Percentiles rank a stretch among this genome's conserved stretches.
Conservation (phyloP, 1,284 basidiomycete genomes). For the Anthracocystis walkeri region DNA sequence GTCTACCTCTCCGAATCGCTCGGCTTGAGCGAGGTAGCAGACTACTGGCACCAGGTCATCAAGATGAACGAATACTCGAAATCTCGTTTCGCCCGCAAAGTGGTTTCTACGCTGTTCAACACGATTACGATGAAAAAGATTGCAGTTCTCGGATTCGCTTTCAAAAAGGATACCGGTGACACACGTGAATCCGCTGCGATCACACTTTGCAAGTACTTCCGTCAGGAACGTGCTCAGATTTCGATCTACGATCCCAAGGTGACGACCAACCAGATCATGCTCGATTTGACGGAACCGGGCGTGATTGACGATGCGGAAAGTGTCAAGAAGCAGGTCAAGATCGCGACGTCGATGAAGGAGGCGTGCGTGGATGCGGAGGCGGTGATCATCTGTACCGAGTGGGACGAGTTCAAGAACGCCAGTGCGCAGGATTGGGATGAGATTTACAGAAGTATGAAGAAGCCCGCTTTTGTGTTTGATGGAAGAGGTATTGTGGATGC, state of each 20-base stretch:
- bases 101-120: conserved; percentile 85
- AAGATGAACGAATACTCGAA: conserved; percentile 69
- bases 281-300: conserved; percentile 73
- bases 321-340: conserved; percentile 87
- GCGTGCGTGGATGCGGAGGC: conserved; percentile 91
- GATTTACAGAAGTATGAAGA: conserved; percentile 89
- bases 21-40: conserved; percentile 95
- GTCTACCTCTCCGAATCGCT: conserved; percentile 91
- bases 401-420: conserved; percentile 83
- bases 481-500: conserved; percentile 87
- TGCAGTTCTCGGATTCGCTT: conserved; percentile 87
- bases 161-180: conserved; percentile 69
- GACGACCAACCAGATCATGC: conserved; percentile 72
- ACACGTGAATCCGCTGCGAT: conserved; percentile 94
- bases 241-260: conserved; percentile 92
- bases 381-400: conserved; percentile 78
- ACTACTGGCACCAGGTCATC: conserved; percentile 81
- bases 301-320: conserved; percentile 73
- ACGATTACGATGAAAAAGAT: conserved; percentile 97
- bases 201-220: conserved; percentile 92
- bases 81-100: conserved; percentile 69
- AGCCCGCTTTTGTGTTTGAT: conserved; percentile 84
- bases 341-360: conserved; percentile 81
- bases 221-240: conserved; percentile 85
- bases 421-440: conserved; percentile 86